phyloP scores from a whole-genome alignment of 225 moss, liverwort and hornwort genomes.

The Sphagnum tenellum region DNA sequence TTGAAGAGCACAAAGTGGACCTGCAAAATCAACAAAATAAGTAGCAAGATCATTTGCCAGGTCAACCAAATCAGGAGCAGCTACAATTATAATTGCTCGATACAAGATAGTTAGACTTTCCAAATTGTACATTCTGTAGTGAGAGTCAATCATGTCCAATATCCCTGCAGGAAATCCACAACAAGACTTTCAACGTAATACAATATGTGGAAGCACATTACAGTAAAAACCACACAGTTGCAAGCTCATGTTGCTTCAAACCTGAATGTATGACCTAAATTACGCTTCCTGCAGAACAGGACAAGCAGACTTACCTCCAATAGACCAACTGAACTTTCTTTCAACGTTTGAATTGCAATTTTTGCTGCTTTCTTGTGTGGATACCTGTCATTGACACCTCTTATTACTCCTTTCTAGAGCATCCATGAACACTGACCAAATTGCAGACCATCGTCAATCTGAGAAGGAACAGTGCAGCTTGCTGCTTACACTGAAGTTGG shows the following conservation, averaged over 20 bases:
- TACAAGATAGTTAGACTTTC: background rate
- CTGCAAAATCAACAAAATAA: conserved; percentile 1
- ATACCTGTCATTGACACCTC: conserved; percentile 15
- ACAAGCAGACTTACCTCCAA: conserved; percentile 13
- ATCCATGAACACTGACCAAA: too few relatives aligned
- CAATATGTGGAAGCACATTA: background rate
- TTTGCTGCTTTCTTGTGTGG: conserved; percentile 23
- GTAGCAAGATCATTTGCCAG: background rate
- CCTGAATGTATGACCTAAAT: background rate
- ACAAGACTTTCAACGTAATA: background rate
- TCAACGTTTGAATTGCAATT: conserved; percentile 14
- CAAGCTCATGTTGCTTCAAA: background rate
- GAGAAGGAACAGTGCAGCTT: too few relatives aligned
- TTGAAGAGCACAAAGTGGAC: conserved; percentile 21
- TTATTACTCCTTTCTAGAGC: background rate
- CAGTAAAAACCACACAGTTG: too few relatives aligned
- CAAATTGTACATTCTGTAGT: background rate
- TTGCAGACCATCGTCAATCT: too few relatives aligned
- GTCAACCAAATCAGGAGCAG: background rate
- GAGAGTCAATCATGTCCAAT: background rate
- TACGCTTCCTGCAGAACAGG: background rate
- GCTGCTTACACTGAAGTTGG: too few relatives aligned
- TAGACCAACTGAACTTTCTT: conserved; percentile 14
- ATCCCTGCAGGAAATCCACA: background rate
- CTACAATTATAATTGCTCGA: background rate